These are phyloP conservation scores for Leucogyrophana mollusca DNA, from an alignment of 768 basidiomycete genomes.

Conservation along the genomic window DNA sequence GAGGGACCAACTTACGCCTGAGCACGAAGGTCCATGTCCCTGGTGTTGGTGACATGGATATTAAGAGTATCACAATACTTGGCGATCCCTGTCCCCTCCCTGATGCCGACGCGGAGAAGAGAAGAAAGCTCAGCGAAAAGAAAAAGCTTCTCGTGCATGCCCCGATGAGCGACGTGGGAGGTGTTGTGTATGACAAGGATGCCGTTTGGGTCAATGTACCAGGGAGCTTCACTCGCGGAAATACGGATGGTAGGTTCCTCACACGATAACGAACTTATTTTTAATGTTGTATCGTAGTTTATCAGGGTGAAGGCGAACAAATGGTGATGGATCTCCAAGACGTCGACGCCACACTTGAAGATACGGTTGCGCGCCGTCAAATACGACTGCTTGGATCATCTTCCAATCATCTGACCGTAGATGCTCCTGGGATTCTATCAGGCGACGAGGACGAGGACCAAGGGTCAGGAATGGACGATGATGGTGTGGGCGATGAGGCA, in stretches of 20 bases:
- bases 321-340: slow-evolving; percentile 99
- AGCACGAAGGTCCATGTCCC: slow-evolving; percentile 90
- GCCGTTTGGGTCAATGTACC: slow-evolving; percentile 98
- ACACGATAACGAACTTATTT: neutral
- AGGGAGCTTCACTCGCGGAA: slow-evolving; percentile 87
- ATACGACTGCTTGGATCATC: slow-evolving; percentile 86
- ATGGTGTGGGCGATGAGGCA: slow-evolving; percentile 28
- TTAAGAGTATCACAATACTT: slow-evolving; percentile 70
- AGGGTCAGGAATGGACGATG: slow-evolving; percentile 27
- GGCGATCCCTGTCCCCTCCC: slow-evolving; percentile 97
- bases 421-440: slow-evolving; percentile 23
- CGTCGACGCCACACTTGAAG: slow-evolving; percentile 76
- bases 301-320: slow-evolving; percentile 90
- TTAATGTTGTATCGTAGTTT: slow-evolving; percentile 39
- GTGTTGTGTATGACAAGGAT: slow-evolving; percentile 96
- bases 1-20: slow-evolving; percentile 79
- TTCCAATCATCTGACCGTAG: slow-evolving; percentile 59
- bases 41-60: slow-evolving; percentile 86
- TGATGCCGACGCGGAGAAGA: slow-evolving; percentile 85
- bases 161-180: slow-evolving; percentile 98
- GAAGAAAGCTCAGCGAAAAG: slow-evolving; percentile 92
- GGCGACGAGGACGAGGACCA: slow-evolving; percentile 38
- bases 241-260: slow-evolving; percentile 50
- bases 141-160: slow-evolving; percentile 90
- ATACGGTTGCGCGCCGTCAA: slow-evolving; percentile 74